Base-by-base conservation (phyloP, 306 rosid genomes). In the Datisca glomerata region DNA sequence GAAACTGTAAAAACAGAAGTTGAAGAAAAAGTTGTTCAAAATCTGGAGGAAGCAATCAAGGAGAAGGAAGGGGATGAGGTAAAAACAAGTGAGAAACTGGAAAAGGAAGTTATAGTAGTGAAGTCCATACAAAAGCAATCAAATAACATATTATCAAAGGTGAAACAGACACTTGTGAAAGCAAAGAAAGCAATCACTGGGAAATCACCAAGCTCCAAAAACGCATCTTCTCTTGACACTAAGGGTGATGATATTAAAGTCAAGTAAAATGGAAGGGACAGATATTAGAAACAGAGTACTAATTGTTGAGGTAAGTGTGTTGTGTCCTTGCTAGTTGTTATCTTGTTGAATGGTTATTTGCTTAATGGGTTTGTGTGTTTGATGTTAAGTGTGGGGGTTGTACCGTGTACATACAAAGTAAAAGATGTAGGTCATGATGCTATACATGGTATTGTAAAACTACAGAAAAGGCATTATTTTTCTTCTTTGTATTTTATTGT, bases 181-280 rank as follows among this genome's bases (percentile, higher is more conserved):
- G 94, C 89, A 57, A 84, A 70, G 71, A 84, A 84, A 63, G 94
- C 94, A 11, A 74, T 84, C 47, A 84, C 69, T 23, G 86, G 86
- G 10, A 84, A 73, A 61, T 79, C 92, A 32, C 92, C 94, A 16
- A 63, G 71, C 59, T 83, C 92, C 49, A 79, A 79, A 54, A 72
- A 68, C 32, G 59, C 63, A 24, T 18, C 80, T 21, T 60, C 85
- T n/a, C n/a, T n/a, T 2, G 78, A 79, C 17, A 24, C 74, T 65
- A 79, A 69, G 56, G 94, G 21, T 41, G 49, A n/a, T n/a, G n/a
- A 53, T 15, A 31, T 53, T 21, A 29, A 53, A 42, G 59, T 53
- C 7, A 53, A 53, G 47, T 53, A 44, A 53, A n/a, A n/a, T n/a
- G n/a, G n/a, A n/a, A n/a, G n/a, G n/a, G n/a, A n/a, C n/a, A n/a